Base-by-base conservation (phyloP, 1,284 basidiomycete genomes). In the Ceratobasidium sp. region DNA sequence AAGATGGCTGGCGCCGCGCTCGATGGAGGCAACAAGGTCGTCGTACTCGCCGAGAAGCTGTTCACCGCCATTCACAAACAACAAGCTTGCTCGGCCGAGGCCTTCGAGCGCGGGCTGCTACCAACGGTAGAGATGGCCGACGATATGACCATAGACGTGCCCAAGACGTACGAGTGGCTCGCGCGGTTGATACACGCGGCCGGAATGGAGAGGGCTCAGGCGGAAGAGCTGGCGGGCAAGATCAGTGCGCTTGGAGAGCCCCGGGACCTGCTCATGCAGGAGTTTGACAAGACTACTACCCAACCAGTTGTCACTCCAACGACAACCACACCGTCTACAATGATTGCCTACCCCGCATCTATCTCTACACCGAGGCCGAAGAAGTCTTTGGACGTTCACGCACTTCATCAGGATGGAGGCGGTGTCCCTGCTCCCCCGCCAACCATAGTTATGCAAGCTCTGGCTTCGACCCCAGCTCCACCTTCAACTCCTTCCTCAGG, bases 71-170 rank as follows among this genome's bases (percentile, higher is more conserved):
- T 87, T 7, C 84, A 86, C 35, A 69, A 86, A 84, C 80, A 91
- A 20, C 28, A 88, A 85, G 87, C 84, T 89, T 90, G 86, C 82
- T 87, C 88, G 0, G 67, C 85, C 0, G 87, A 87, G 13, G 84
- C 88, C 6, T 89, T 95, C 81, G 92, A 91, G 83, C 86, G 81
- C 54, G 82, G 82, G 89, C 78, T 92, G 93, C 17, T 89, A 97
- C 83, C 87, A 1, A 87, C 90, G 74, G 90, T 92, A 73, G 92
- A 94, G 82, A 85, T 91, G 78, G 86, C 98, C 80, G 94, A 95
- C 81, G 96, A 98, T 82, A 90, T 95, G 75, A 89, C 91, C 23
- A 92, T 96, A 81, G 96, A 98, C 83, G 93, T 93, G 76, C 96
- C 96, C 2, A 92, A 92, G 82, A 96, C 95, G 0, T 92, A 93